Percentiles rank a stretch among this genome's conserved stretches.
phyloP scores from a whole-genome alignment of 768 basidiomycete species.

The Tricholoma saponaceum region DNA sequence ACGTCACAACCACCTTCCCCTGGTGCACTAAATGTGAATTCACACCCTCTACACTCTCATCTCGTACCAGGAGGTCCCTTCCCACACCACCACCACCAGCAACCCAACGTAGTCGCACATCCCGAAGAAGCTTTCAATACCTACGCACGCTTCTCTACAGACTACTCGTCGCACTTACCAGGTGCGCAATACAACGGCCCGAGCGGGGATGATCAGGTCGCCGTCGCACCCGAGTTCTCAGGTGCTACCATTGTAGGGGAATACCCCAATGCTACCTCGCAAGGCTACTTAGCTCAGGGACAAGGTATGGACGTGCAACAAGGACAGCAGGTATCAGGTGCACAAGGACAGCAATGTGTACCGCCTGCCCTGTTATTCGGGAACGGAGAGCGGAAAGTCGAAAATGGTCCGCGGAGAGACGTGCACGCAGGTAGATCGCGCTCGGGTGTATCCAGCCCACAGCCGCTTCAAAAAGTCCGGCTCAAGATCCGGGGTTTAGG shows the following conservation, averaged over 20 bases:
- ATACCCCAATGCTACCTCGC: neutral
- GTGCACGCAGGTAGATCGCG: neutral
- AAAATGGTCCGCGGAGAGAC: slow-evolving; percentile 13
- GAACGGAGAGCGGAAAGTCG: neutral
- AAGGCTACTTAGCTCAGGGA: slow-evolving; percentile 2
- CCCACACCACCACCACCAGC: slow-evolving; percentile 4
- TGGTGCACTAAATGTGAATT: slow-evolving; percentile 33
- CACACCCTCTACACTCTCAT: slow-evolving; percentile 8
- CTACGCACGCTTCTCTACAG: slow-evolving; percentile 59
- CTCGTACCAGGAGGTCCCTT: slow-evolving; percentile 9
- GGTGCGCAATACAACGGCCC: slow-evolving; percentile 45
- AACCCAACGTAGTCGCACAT: slow-evolving; percentile 26
- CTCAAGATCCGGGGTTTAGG: slow-evolving; percentile 16
- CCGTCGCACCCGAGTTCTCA: slow-evolving; percentile 1
- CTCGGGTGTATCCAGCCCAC: neutral
- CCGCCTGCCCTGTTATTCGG: slow-evolving; percentile 21
- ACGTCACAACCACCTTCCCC: slow-evolving; percentile 45
- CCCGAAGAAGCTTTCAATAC: slow-evolving; percentile 62
- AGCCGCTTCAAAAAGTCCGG: slow-evolving; percentile 13
- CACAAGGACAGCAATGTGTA: slow-evolving; percentile 10
- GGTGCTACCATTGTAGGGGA: neutral
- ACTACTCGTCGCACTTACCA: slow-evolving; percentile 62
- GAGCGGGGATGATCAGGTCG: slow-evolving; percentile 29
- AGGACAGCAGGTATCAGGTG: slow-evolving; percentile 1
- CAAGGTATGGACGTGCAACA: slow-evolving; percentile 6